These are phyloP conservation scores for Papiliotrema fonsecae DNA, from an alignment of 1,284 basidiomycete genomes.

Conservation along the genomic window DNA sequence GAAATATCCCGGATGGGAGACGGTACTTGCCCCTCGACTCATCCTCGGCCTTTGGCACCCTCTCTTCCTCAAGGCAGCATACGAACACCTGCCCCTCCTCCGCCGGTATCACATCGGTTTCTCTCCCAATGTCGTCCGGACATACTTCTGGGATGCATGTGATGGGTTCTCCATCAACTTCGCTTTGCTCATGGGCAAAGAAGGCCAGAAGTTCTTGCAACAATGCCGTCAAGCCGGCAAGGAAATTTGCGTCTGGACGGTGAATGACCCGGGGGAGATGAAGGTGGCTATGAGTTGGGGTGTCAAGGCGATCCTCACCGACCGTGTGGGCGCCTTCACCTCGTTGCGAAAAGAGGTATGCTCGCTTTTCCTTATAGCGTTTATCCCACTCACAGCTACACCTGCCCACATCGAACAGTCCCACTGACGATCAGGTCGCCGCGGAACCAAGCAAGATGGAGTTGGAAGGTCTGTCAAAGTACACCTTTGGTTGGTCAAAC, in stretches of 20 bases:
- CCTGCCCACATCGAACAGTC: neutral
- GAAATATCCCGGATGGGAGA: slow-evolving; percentile 70
- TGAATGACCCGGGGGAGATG: slow-evolving; percentile 89
- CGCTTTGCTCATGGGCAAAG: slow-evolving; percentile 62
- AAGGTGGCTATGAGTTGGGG: slow-evolving; percentile 87
- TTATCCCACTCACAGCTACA: too few species aligned
- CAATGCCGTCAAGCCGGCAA: slow-evolving; percentile 80
- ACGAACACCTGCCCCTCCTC: slow-evolving; percentile 66
- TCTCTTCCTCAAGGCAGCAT: slow-evolving; percentile 74
- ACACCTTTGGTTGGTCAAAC: slow-evolving; percentile 41
- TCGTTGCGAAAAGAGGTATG: slow-evolving; percentile 41
- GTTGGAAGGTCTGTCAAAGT: slow-evolving; percentile 26
- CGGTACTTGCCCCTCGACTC: slow-evolving; percentile 76
- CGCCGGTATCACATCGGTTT: slow-evolving; percentile 82
- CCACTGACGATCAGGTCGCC: slow-evolving; percentile 21
- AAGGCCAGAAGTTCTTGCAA: slow-evolving; percentile 63
- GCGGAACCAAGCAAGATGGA: slow-evolving; percentile 27
- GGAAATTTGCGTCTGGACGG: slow-evolving; percentile 92
- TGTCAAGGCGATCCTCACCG: slow-evolving; percentile 86
- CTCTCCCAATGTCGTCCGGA: slow-evolving; percentile 62
- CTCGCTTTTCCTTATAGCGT: neutral
- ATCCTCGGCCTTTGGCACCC: slow-evolving; percentile 89
- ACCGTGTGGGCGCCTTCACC: slow-evolving; percentile 50
- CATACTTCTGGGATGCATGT: slow-evolving; percentile 90
- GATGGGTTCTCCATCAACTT: slow-evolving; percentile 87